A percentile compares a stretch with the other conserved stretches of the same genome.
phyloP scores from a whole-genome alignment of 495 filamentous ascomycete genomes.

The Aspergillus bridgeri region DNA sequence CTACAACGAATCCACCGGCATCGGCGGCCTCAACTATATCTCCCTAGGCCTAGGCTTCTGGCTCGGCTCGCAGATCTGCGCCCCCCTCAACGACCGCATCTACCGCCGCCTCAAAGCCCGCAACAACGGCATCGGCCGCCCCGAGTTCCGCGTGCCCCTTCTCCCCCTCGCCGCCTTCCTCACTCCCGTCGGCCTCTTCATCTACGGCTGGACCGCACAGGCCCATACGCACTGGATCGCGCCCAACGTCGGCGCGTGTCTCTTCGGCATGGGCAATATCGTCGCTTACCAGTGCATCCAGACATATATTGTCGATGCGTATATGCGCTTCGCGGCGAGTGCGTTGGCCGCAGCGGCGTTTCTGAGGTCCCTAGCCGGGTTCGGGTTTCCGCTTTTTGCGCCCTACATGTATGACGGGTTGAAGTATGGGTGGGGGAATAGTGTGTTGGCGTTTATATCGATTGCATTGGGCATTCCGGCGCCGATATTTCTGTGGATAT shows the following conservation, averaged over 20 bases:
- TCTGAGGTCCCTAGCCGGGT: conserved; percentile 65
- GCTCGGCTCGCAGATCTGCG: conserved; percentile 59
- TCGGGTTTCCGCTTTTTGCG: conserved; percentile 75
- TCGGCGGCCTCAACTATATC: conserved; percentile 67
- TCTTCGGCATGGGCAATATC: conserved; percentile 60
- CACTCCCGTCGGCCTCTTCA: conserved; percentile 61
- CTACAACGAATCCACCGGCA: conserved; percentile 59
- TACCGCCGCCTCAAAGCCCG: conserved; percentile 59
- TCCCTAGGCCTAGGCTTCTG: conserved; percentile 69
- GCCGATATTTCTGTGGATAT: conserved; percentile 60
- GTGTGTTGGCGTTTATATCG: conserved; percentile 52
- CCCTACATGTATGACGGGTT: conserved; percentile 58
- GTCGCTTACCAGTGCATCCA: conserved; percentile 67
- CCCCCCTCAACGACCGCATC: conserved; percentile 61
- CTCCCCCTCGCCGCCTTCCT: conserved; percentile 56
- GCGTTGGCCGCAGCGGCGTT: conserved; percentile 66
- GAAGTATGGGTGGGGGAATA: conserved; percentile 64
- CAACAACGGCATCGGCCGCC: conserved; percentile 54
- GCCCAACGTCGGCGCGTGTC: conserved; percentile 63
- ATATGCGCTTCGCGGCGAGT: conserved; percentile 69
- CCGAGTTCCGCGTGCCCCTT: conserved; percentile 68
- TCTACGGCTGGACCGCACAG: conserved; percentile 71
- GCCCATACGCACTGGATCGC: conserved; percentile 63
- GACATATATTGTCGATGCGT: conserved; percentile 75
- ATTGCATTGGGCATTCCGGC: conserved; percentile 56